A percentile compares a stretch with the other conserved stretches of the same genome.
These are phyloP conservation scores for Gamarada debralockiae DNA, from an alignment of 495 filamentous ascomycete genomes.

Conservation along the genomic window DNA sequence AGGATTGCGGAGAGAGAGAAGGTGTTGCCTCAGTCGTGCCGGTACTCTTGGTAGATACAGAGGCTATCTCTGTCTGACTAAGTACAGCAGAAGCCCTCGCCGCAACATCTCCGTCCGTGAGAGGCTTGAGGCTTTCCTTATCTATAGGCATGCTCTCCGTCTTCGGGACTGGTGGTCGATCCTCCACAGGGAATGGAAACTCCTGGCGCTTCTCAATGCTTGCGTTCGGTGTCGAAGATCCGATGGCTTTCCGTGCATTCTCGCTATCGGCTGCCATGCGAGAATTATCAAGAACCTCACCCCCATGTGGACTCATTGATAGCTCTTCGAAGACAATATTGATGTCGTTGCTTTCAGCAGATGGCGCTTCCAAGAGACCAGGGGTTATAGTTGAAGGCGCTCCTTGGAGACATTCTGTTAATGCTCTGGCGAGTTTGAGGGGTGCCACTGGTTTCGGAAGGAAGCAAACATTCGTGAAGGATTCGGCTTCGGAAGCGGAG, in stretches of 20 bases:
- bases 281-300: constrained; percentile 23
- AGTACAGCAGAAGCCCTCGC: background rate
- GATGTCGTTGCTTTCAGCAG: constrained; percentile 12
- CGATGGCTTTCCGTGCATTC: constrained; percentile 25
- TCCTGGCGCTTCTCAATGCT: constrained; percentile 15
- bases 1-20: background rate
- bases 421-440: constrained; percentile 22
- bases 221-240: constrained; percentile 22
- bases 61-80: background rate
- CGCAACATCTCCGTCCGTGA: background rate
- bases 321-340: constrained; percentile 23
- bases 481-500: background rate
- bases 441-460: constrained; percentile 24
- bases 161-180: background rate
- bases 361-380: background rate
- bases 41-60: background rate
- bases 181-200: constrained; percentile 20
- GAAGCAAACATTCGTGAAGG: constrained; percentile 14
- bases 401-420: constrained; percentile 17
- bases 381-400: constrained; percentile 4
- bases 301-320: constrained; percentile 12
- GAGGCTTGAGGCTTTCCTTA: background rate
- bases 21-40: background rate
- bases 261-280: constrained; percentile 25
- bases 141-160: background rate